Conservation (phyloP, 1,284 basidiomycete genomes). For the Ustanciosporium gigantosporum region DNA sequence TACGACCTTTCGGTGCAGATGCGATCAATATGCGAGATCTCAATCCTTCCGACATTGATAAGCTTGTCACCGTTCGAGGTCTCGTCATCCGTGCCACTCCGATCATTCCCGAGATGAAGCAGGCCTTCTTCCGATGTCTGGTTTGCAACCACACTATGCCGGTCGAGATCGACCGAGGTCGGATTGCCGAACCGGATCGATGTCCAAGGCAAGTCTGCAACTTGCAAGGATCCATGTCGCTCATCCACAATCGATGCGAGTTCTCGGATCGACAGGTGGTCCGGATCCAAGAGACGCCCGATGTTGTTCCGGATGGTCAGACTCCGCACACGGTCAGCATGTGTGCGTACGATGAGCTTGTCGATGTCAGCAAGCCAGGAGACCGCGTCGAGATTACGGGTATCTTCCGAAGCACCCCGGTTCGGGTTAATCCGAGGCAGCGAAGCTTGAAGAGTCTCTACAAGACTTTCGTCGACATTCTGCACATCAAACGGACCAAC, state of each 20-base stretch:
- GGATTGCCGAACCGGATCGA: conserved; percentile 85
- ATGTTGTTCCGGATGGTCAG: conserved; percentile 95
- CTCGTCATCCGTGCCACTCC: conserved; percentile 96
- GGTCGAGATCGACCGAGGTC: conserved; percentile 92
- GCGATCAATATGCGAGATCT: conserved; percentile 63
- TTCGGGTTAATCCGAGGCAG: conserved; percentile 88
- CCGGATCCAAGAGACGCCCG: conserved; percentile 93
- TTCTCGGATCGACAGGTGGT: conserved; percentile 95
- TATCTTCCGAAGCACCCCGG: conserved; percentile 90
- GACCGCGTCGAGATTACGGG: conserved; percentile 89
- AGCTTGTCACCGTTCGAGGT: conserved; percentile 91
- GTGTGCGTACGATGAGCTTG: conserved; percentile 94
- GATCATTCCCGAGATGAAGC: conserved; percentile 97
- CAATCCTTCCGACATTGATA: conserved; percentile 59
- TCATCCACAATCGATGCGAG: conserved; percentile 95
- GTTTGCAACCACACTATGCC: conserved; percentile 92
- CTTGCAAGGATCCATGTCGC: conserved; percentile 82
- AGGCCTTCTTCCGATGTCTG: conserved; percentile 96
- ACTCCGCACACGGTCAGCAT: conserved; percentile 95
- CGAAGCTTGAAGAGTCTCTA: conserved; percentile 91
- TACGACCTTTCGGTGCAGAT: conserved; percentile 82
- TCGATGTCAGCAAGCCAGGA: conserved; percentile 91
- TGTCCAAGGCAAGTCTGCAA: conserved; percentile 92
- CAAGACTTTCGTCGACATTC: conserved; percentile 94
- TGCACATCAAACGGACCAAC: conserved; percentile 82